Base-by-base conservation (phyloP, 2,329 filamentous ascomycete species). In the Fusarium dimerum region DNA sequence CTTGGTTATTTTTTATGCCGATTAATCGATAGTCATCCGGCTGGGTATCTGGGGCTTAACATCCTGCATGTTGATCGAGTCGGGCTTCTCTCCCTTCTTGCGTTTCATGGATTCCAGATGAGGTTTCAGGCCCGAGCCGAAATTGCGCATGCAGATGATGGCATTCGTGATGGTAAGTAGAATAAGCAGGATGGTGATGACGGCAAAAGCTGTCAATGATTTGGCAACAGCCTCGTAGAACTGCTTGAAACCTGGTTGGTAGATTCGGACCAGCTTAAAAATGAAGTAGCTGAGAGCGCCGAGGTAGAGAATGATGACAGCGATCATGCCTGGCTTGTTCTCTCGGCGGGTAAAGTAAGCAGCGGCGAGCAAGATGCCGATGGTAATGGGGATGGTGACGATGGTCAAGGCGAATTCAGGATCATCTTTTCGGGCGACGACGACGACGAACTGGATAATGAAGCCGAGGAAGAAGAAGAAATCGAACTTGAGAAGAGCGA, bases 381-480 rank as follows among this genome's bases (percentile, higher is more conserved):
- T 92, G 8, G 94, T 97, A 66, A 97, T 81, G 32, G 92, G 92
- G 48, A 99, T 89, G 26, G 93, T 94, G 55, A 88, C 89, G 44
- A 94, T 86, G 8, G 95, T 99, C 47, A 97, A 79, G 49, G 83
- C 88, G 64, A 94, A 90, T 71, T 99, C 94, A 64, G 85, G 78
- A 56, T 87, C 82, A 44, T 81, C 81, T 54, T 78, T 82, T 42
- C 79, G 78, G 42, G 84, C 87, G 54, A 99, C 92, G 53, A 97
- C 89, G 64, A 99, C 93, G 48, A 97, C 83, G 73, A 99, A 99
- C 69, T 99, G 94, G 43, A 99, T 90, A 7, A 94, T 97, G 73
- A 99, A 99, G 49, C 93, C 94, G 46, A 99, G 85, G 81, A 99
- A 99, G 80, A 99, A 97, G 85, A 99, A 99, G 75, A 99, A 97